Evolutionary conservation across 108 stramenopile genomes (phyloP).

Genomic region (Fragilaria crotonensis): DNA sequence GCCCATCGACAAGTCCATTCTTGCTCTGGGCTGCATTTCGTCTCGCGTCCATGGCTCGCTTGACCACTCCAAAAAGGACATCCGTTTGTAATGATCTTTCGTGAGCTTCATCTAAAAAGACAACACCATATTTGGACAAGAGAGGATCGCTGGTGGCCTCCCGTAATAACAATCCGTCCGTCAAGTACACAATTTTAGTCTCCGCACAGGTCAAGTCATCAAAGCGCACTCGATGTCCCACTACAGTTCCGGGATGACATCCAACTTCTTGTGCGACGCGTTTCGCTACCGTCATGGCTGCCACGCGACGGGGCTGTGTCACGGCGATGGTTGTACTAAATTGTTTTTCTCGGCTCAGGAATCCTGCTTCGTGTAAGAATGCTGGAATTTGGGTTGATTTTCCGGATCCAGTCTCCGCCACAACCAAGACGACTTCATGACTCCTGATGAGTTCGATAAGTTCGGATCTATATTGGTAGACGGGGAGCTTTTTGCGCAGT

Average conservation of each 20-base stretch:
- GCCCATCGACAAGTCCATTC: neutral
- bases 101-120: slow-evolving; percentile 97
- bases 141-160: slow-evolving; percentile 86
- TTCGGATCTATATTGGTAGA: slow-evolving; percentile 49
- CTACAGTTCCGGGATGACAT: slow-evolving; percentile 44
- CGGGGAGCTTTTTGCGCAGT: slow-evolving; percentile 43
- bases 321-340: slow-evolving; percentile 44
- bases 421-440: slow-evolving; percentile 57
- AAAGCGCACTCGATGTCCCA: slow-evolving; percentile 95
- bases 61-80: slow-evolving; percentile 90
- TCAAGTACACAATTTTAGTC: slow-evolving; percentile 85
- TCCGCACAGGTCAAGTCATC: slow-evolving; percentile 71
- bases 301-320: slow-evolving; percentile 95
- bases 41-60: slow-evolving; percentile 67
- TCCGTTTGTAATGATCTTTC: slow-evolving; percentile 95
- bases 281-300: slow-evolving; percentile 89
- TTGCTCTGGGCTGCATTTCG: slow-evolving; percentile 1
- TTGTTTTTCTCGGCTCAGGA: slow-evolving; percentile 14
- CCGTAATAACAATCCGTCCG: slow-evolving; percentile 96
- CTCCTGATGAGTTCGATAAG: slow-evolving; percentile 34
- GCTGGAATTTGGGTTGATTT: slow-evolving; percentile 84
- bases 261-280: slow-evolving; percentile 86
- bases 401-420: slow-evolving; percentile 72
- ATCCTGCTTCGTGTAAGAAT: slow-evolving; percentile 48
- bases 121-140: slow-evolving; percentile 67